Conservation (phyloP, 2,329 filamentous ascomycete genomes). For the Endothia cerciana region DNA sequence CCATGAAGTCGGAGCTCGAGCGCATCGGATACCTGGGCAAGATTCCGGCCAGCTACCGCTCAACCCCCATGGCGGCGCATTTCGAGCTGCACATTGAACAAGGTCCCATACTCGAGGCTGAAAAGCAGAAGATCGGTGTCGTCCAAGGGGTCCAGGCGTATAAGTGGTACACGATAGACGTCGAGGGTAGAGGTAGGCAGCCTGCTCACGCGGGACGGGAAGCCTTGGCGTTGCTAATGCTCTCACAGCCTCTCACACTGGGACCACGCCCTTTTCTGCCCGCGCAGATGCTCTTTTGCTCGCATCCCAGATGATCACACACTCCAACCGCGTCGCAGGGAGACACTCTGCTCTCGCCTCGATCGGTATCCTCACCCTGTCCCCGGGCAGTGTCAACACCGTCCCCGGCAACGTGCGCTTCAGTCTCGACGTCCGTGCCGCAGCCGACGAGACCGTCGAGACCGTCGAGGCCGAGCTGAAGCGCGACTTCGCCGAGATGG, state of each 20-base stretch:
- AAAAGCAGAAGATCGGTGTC: constrained; percentile 66
- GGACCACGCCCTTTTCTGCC: constrained; percentile 63
- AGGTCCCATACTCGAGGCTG: constrained; percentile 72
- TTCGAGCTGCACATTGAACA: constrained; percentile 89
- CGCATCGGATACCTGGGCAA: constrained; percentile 72
- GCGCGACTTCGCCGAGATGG: constrained; percentile 62
- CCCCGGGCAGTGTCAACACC: constrained; percentile 73
- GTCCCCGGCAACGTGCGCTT: constrained; percentile 71
- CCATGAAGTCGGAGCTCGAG: constrained; percentile 70
- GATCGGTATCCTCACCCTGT: constrained; percentile 68
- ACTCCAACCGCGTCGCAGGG: constrained; percentile 65
- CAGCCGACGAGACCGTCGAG: constrained; percentile 58
- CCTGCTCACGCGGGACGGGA: too few species aligned
- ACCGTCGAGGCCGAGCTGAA: constrained; percentile 61
- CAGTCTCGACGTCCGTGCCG: constrained; percentile 68
- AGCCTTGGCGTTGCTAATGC: background rate
- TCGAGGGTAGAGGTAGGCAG: constrained; percentile 57
- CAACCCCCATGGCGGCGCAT: constrained; percentile 72
- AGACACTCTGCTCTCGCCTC: constrained; percentile 65
- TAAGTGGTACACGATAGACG: constrained; percentile 71
- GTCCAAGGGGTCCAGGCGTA: constrained; percentile 77
- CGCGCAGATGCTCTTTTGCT: constrained; percentile 71
- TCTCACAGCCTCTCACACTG: constrained; percentile 69
- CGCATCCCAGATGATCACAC: constrained; percentile 68
- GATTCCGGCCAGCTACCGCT: constrained; percentile 57